Base-by-base conservation (phyloP, 2,329 filamentous ascomycete genomes). In the Corynespora cassiicola region DNA sequence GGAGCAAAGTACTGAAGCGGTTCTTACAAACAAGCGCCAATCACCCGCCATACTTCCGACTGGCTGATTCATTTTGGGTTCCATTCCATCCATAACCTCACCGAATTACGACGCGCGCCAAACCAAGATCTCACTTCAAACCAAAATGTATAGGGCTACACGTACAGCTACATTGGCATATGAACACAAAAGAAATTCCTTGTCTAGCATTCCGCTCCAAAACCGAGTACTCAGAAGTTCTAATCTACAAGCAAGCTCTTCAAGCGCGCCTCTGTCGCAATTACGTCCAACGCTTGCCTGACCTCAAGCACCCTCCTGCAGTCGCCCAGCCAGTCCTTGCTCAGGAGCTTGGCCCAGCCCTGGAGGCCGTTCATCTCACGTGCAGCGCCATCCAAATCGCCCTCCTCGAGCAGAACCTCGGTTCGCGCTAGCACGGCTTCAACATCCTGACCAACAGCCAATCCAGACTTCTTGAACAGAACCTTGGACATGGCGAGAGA, bases 331-430 rank as follows among this genome's bases (percentile, higher is more conserved):
- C 94, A 99, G 70, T 99, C 94, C 62, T 87, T 85, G 71, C 89
- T 95, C 64, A 99, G 74, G 25, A 91, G 92, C 79, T 94, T 96
- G 31, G 92, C 91, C 94, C 94, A 99, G 17, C 94, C 94, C 46
- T 86, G 81, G 30, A 99, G 77, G 2, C 85, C 82, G 66, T 97
- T 99, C 86, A 99, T 94, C 75, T 99, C 94, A 51, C 94, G 80
- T 10, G 94, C 91, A 3, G 94, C 94, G 36, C 81, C 85, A 68
- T 99, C 94, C 39, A 99, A 73, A 62, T 96, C 86, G 15, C 94
- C 94, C 73, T 97, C 90, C 73, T 99, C 91, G 14, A 99, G 79
- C 55, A 90, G 80, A 6, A 85, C 90, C 73, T 99, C 91, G 1
- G 94, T 92, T 48, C 94, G 81, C 3, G 88, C 88, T 30, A 99